A percentile compares a stretch with the other conserved stretches of the same genome.
phyloP scores from a whole-genome alignment of 352 stramenopile species.

The Paralagenidium karlingii region DNA sequence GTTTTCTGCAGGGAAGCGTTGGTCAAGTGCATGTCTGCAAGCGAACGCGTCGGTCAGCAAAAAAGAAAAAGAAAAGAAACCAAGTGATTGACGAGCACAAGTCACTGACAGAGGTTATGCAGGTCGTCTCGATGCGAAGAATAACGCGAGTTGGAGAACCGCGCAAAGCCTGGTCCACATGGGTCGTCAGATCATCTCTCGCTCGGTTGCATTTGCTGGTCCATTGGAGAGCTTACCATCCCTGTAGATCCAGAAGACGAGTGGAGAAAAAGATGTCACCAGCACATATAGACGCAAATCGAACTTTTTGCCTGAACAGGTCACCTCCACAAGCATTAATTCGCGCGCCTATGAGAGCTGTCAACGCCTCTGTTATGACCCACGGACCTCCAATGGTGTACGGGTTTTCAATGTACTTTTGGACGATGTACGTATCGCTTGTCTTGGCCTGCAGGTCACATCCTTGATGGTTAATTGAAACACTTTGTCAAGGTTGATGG shows the following conservation, averaged over 20 bases:
- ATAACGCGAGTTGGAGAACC: conserved; percentile 43
- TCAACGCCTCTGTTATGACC: neutral
- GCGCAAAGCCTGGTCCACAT: conserved; percentile 69
- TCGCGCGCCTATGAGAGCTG: neutral
- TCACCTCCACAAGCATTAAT: too few species aligned
- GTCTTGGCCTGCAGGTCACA: conserved; percentile 31
- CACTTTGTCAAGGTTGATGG: neutral
- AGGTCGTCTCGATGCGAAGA: conserved; percentile 17
- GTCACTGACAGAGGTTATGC: conserved; percentile 9
- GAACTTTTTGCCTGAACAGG: conserved; percentile 89
- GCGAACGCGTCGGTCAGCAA: conserved; percentile 6
- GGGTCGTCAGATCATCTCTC: conserved; percentile 18
- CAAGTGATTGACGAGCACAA: neutral
- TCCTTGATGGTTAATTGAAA: neutral
- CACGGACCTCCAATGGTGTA: conserved; percentile 82
- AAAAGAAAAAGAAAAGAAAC: conserved; percentile 20
- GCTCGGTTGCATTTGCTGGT: conserved; percentile 1
- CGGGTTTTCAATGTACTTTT: conserved; percentile 86
- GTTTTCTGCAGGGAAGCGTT: conserved; percentile 89
- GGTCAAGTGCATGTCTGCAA: conserved; percentile 87
- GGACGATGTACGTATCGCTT: conserved; percentile 47
- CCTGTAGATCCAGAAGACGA: conserved; percentile 35
- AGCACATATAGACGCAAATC: conserved; percentile 86
- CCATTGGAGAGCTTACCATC: conserved; percentile 27
- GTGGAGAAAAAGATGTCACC: conserved; percentile 45